phyloP scores from a whole-genome alignment of 2,329 filamentous ascomycete species.

The Aspergillus pseudoglaucus region DNA sequence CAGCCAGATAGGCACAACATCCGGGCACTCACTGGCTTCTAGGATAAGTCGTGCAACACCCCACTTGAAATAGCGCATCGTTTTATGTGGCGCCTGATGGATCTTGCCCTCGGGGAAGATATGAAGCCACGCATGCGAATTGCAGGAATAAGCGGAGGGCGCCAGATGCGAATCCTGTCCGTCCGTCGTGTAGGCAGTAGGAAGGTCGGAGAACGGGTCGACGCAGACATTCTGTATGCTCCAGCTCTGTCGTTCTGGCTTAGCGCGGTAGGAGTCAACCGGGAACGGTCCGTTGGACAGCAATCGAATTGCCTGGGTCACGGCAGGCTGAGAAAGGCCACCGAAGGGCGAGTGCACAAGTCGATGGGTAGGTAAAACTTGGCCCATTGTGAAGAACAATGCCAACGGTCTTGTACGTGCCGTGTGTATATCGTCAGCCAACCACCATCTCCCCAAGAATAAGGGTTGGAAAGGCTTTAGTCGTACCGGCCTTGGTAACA shows the following conservation, averaged over 20 bases:
- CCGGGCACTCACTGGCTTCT: conserved; percentile 78
- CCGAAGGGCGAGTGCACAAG: conserved; percentile 69
- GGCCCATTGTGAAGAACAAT: conserved; percentile 80
- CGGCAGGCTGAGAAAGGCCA: conserved; percentile 82
- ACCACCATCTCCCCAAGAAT: not conserved
- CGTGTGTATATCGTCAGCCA: conserved; percentile 3
- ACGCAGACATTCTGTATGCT: conserved; percentile 38
- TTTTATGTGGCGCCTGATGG: conserved; percentile 72
- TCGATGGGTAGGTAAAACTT: conserved; percentile 85
- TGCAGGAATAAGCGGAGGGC: conserved; percentile 63
- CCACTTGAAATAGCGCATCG: conserved; percentile 98
- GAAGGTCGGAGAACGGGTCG: conserved; percentile 42
- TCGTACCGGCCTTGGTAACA: conserved; percentile 78
- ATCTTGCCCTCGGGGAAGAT: conserved; percentile 94
- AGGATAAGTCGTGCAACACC: conserved; percentile 85
- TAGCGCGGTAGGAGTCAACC: conserved; percentile 39
- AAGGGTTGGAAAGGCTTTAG: not conserved
- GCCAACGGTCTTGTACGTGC: conserved; percentile 55
- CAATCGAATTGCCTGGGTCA: conserved; percentile 77
- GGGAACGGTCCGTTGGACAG: conserved; percentile 63
- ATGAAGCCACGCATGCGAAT: conserved; percentile 80
- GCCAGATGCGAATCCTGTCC: conserved; percentile 52
- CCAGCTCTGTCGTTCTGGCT: conserved; percentile 29
- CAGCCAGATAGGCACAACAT: conserved; percentile 89
- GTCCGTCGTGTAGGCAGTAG: conserved; percentile 35